A percentile compares a stretch with the other conserved stretches of the same genome.
phyloP scores from a whole-genome alignment of 1,139 yeast species.

The Scheffersomyces illinoinensis region DNA sequence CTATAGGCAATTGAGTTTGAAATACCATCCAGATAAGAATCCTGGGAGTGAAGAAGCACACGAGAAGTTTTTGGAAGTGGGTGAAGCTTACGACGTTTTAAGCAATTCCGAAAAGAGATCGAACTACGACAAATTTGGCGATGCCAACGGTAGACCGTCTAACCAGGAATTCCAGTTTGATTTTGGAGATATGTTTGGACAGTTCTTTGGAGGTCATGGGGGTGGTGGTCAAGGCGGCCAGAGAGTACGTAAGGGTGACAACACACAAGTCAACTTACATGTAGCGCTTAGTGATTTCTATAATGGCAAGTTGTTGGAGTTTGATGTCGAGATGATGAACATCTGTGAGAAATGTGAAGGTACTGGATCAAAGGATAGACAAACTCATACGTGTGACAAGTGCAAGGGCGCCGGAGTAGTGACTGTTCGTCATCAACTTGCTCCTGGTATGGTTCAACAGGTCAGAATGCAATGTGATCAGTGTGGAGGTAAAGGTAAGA shows the following conservation, averaged over 20 bases:
- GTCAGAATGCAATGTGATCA: conserved; percentile 75
- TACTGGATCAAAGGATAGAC: conserved; percentile 79
- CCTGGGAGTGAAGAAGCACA: conserved; percentile 73
- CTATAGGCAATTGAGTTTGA: conserved; percentile 78
- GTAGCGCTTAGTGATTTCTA: conserved; percentile 67
- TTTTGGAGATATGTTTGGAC: conserved; percentile 69
- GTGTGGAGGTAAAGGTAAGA: conserved; percentile 78
- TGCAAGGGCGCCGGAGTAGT: conserved; percentile 79
- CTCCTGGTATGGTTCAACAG: conserved; percentile 88
- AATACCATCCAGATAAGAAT: conserved; percentile 95
- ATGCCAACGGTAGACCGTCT: conserved; percentile 61
- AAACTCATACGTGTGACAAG: conserved; percentile 58
- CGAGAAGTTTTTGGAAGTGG: conserved; percentile 82
- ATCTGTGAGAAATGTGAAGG: conserved; percentile 80
- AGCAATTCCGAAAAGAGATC: conserved; percentile 71
- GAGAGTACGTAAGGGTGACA: conserved; percentile 55
- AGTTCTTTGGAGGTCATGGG: conserved; percentile 75
- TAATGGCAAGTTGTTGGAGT: conserved; percentile 62
- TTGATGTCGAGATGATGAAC: conserved; percentile 69
- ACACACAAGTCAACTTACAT: conserved; percentile 57
- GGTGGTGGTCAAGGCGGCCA: conserved; percentile 34
- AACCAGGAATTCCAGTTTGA: conserved; percentile 29
- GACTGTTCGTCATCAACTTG: conserved; percentile 72
- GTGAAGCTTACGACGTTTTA: conserved; percentile 91
- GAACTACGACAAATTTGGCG: conserved; percentile 79